Evolutionary conservation across 495 filamentous ascomycete genomes (phyloP), one percentile per base, ranked within the genome.

Genomic region (Talaromyces wortmannii): DNA sequence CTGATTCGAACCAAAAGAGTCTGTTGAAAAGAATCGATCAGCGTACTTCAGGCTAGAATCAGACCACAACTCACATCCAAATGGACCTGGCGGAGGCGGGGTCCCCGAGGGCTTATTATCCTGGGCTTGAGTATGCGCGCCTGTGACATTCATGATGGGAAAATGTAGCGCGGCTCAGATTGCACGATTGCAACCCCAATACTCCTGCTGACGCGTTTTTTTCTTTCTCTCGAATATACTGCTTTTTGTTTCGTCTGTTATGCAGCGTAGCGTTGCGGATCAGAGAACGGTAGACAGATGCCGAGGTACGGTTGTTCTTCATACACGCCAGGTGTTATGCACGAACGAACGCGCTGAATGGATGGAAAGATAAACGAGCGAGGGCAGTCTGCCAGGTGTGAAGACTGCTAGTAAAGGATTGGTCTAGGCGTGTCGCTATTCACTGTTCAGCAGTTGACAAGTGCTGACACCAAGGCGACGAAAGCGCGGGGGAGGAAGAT

Each of bases 31-130:
- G 31, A 42, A 53, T 31, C 18, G 45, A 31, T 46, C 49, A 46
- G 50, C 30, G 44, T 43, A 16, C 48, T 42, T 46, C n/a, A 15
- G 50, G 36, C 32, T 45, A 31, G 13, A 29, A 40, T 16, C 31
- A 30, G 47, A 50, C 18, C 29, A 58, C 11, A 11, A 78, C 83
- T 59, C 66, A 86, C 83, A 86, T 55, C 82, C 83, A 74, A 86
- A 86, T 16, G 81, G 82, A 61, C 65, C 72, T 29, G 67, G 61
- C 51, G 67, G 66, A 29, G 67, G 70, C 46, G 65, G 57, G 7
- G 47, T 29, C 15, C 47, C 49, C 13, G 31, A 36, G 12, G 57
- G 67, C 47, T 63, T 67, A 43, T 59, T 58, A 8, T 40, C 36
- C 13, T 40, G 36, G 8, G 36, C 13, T 6, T 61, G 68, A 48